Evolutionary conservation across 2,329 filamentous ascomycete genomes (phyloP), one percentile per base, ranked within the genome.

Genomic region (Chaetomiaceae sp.): DNA sequence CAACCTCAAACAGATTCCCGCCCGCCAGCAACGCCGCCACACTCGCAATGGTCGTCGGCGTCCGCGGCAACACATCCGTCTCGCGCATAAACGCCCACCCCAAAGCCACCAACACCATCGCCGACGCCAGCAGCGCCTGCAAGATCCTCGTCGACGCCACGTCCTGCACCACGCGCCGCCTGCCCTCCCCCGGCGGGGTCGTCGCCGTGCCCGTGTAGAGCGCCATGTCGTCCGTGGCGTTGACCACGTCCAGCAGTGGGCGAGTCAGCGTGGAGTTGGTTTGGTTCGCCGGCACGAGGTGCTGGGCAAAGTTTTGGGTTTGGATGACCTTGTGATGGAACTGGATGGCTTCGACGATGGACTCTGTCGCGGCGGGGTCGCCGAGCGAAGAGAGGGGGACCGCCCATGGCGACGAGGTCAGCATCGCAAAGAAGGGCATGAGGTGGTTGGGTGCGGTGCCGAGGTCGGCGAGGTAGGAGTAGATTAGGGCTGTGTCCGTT

Each of bases 201-300:
- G 27, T 32, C 1, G 46, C 46, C 1, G 27, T 41, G 6, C 27
- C 46, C 6, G 5, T n/a, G 36, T 48, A 41, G 16, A 10, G 5
- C 11, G 18, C 6, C 2, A 7, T 1, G 32, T 40, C 34, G 11
- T 48, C 46, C 4, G 46, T 48, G 1, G 36, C 36, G 25, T 23
- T 30, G 29, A 10, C 9, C n/a, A 16, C 6, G 36, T 11, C 4
- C 7, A 16, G 14, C 13, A 30, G 9, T 2, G 45, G 36, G 11
- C n/a, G n/a, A n/a, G n/a, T n/a, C n/a, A 48, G 27, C 5, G 34
- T 48, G 11, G 46, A 21, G 36, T 48, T 48, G 36, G 46, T 38
- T 2, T 25, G 11, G 36, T 48, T 48, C 10, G 46, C 34, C 4
- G 46, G 46, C 10, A 32, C n/a, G 0, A 48, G 1, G 20, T 25